These are phyloP conservation scores for Suhomyces anneliseae DNA, from an alignment of 1,139 yeast genomes.

Conservation along the genomic window DNA sequence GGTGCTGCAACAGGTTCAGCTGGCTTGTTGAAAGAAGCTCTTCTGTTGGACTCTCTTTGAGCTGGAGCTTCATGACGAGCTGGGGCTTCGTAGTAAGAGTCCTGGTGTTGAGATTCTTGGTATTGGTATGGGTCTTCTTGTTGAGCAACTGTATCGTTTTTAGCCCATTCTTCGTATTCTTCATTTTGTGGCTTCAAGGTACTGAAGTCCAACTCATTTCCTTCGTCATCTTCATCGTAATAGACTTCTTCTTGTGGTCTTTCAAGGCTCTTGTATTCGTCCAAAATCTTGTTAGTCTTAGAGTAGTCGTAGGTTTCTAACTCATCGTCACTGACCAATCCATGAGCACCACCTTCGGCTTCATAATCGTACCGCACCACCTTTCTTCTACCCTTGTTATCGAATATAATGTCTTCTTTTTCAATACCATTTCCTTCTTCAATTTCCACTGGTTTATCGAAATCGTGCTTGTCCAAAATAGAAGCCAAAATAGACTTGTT, in stretches of 20 bases:
- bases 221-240: slow-evolving; percentile 49
- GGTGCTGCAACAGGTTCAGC: neutral
- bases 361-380: slow-evolving; percentile 41
- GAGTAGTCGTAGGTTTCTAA: slow-evolving; percentile 19
- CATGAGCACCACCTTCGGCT: slow-evolving; percentile 26
- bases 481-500: slow-evolving; percentile 53
- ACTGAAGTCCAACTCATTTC: slow-evolving; percentile 34
- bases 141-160: no score
- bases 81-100: no score
- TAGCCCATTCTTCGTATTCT: neutral
- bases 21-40: no score
- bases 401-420: slow-evolving; percentile 49
- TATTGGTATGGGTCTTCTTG: neutral
- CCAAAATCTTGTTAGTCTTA: slow-evolving; percentile 22
- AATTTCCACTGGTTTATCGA: slow-evolving; percentile 59
- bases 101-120: neutral
- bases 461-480: slow-evolving; percentile 53
- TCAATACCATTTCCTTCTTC: slow-evolving; percentile 42
- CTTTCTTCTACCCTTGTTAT: slow-evolving; percentile 44
- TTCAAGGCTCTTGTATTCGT: slow-evolving; percentile 20
- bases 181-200: slow-evolving; percentile 4
- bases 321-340: slow-evolving; percentile 14
- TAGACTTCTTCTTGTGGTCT: slow-evolving; percentile 34
- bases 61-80: no score
- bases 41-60: no score